Percentiles rank a stretch among this genome's conserved stretches.
These are phyloP conservation scores for Mortierella sp. DNA, from an alignment of 371 early-diverging fungal species.

Conservation along the genomic window DNA sequence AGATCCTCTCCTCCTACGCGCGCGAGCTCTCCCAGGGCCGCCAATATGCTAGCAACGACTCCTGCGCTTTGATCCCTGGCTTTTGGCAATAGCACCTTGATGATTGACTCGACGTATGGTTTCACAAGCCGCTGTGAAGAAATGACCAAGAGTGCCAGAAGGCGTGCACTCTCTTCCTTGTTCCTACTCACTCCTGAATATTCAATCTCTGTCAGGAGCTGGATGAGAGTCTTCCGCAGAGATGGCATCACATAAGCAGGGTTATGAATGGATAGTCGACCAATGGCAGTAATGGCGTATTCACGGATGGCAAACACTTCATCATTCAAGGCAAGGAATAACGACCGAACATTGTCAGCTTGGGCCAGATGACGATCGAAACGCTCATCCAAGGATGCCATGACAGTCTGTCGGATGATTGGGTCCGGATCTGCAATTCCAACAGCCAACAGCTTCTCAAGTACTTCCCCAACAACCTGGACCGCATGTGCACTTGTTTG, in stretches of 20 bases:
- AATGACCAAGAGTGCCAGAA: conserved; percentile 81
- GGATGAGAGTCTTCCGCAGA: conserved; percentile 87
- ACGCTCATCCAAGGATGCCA: conserved; percentile 80
- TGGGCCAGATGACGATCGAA: conserved; percentile 94
- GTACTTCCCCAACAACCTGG: conserved; percentile 88
- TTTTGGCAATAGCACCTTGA: conserved; percentile 87
- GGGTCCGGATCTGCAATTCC: conserved; percentile 94
- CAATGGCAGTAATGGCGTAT: conserved; percentile 86
- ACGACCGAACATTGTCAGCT: conserved; percentile 88
- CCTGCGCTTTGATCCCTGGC: conserved; percentile 83
- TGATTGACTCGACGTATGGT: conserved; percentile 92
- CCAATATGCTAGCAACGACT: conserved; percentile 86
- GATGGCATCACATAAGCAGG: conserved; percentile 96
- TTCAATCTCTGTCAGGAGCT: conserved; percentile 92
- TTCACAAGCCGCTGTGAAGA: conserved; percentile 86
- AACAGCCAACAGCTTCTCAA: conserved; percentile 88
- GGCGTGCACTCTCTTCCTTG: conserved; percentile 89
- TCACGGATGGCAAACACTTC: conserved; percentile 92
- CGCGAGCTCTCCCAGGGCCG: conserved; percentile 90
- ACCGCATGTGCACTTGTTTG: conserved; percentile 88
- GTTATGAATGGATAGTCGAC: conserved; percentile 86
- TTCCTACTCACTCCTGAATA: conserved; percentile 86
- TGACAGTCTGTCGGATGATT: conserved; percentile 81
- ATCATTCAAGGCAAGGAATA: conserved; percentile 94
- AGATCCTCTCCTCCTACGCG: conserved; percentile 90